A percentile compares a stretch with the other conserved stretches of the same genome.
Evolutionary conservation across 768 basidiomycete genomes (phyloP).

Genomic region (Pleurotus giganteus): DNA sequence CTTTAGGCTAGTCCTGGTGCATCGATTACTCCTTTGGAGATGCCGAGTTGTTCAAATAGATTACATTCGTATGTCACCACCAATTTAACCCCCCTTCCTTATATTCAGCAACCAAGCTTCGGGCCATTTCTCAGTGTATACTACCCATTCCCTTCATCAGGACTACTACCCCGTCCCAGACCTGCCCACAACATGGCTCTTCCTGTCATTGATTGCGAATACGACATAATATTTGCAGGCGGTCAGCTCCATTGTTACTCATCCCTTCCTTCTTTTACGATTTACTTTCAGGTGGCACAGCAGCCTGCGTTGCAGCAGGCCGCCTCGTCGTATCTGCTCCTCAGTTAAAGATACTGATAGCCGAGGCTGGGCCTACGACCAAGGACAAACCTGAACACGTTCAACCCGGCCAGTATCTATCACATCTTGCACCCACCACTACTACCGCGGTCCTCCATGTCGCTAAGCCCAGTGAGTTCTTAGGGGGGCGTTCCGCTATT

Average conservation of each 20-base stretch:
- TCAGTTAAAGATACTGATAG: no score
- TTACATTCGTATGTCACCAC: no score
- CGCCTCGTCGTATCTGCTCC: constrained; percentile 34
- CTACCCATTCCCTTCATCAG: no score
- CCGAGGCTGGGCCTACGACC: constrained; percentile 39
- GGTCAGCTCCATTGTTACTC: neutral
- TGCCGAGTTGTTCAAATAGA: no score
- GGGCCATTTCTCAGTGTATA: no score
- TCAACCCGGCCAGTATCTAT: constrained; percentile 33
- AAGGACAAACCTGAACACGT: constrained; percentile 29
- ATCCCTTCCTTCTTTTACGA: neutral
- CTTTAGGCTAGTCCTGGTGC: no score
- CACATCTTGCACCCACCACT: constrained; percentile 28
- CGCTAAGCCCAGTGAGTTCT: constrained; percentile 25
- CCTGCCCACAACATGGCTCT: neutral
- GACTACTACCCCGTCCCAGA: no score
- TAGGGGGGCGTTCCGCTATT: constrained; percentile 25
- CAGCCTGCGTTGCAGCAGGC: constrained; percentile 35
- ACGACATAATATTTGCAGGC: neutral
- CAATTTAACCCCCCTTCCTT: no score
- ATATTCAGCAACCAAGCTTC: no score
- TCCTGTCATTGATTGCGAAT: neutral
- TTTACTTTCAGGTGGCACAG: constrained; percentile 32
- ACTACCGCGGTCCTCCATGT: constrained; percentile 29
- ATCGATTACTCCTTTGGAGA: no score